These are phyloP conservation scores for Dichotomopilus funicola DNA, from an alignment of 2,329 filamentous ascomycete genomes.

Conservation along the genomic window DNA sequence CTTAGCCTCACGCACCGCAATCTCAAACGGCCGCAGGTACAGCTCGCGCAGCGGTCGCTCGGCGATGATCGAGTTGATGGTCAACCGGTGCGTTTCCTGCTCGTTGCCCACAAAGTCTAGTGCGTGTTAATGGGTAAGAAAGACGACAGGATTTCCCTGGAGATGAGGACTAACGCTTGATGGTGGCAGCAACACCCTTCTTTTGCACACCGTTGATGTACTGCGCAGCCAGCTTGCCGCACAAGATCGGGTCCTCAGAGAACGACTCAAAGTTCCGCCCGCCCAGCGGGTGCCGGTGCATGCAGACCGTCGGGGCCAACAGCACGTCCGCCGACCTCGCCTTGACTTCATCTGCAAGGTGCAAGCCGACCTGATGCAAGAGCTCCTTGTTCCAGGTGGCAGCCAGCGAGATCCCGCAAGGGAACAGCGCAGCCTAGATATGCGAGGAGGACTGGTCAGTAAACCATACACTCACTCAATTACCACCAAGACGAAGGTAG, in stretches of 20 bases:
- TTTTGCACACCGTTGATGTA: constrained; percentile 69
- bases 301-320: constrained; percentile 71
- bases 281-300: constrained; percentile 76
- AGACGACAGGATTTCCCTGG: not conserved
- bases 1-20: constrained; percentile 61
- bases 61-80: constrained; percentile 56
- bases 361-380: constrained; percentile 60
- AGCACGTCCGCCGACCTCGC: constrained; percentile 69
- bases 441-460: no score
- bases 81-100: constrained; percentile 62
- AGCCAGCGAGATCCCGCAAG: constrained; percentile 70
- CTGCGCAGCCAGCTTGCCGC: constrained; percentile 64
- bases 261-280: constrained; percentile 84
- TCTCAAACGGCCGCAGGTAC: constrained; percentile 70
- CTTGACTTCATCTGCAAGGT: constrained; percentile 65
- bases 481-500: no score
- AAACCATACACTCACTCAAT: no score
- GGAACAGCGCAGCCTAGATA: constrained; percentile 64
- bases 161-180: constrained; percentile 57
- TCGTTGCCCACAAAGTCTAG: constrained; percentile 65
- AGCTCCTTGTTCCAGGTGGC: constrained; percentile 72
- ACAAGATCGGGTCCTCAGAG: constrained; percentile 73
- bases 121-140: not conserved
- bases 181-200: constrained; percentile 66
- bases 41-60: constrained; percentile 62